Conservation (phyloP, 2,329 filamentous ascomycete genomes). For the Penicillium vulpinum region DNA sequence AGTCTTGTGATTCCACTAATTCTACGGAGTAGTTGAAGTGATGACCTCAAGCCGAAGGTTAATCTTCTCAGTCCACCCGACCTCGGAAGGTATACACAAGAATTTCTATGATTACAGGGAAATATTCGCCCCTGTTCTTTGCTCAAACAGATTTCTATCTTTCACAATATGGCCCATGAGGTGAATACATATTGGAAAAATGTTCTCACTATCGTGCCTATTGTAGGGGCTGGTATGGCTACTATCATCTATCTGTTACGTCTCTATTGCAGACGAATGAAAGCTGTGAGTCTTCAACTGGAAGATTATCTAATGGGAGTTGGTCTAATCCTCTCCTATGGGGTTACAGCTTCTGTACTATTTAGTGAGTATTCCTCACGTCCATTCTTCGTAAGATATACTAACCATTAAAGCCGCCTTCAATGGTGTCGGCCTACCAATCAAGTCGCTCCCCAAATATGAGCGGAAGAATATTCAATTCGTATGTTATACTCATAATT, state of each 20-base stretch:
- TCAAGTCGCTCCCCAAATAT: neutral
- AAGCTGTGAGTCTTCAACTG: neutral
- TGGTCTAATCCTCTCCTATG: constrained; percentile 17
- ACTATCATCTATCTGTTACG: constrained; percentile 19
- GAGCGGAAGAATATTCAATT: neutral
- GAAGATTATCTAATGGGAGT: constrained; percentile 21
- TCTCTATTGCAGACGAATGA: constrained; percentile 13
- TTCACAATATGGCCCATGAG: neutral
- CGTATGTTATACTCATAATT: neutral
- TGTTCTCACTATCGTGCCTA: constrained; percentile 18
- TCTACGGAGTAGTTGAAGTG: neutral
- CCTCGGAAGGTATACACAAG: too few species aligned
- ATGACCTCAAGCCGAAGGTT: neutral
- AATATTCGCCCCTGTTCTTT: neutral
- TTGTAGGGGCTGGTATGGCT: constrained; percentile 14
- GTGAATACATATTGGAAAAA: constrained; percentile 11
- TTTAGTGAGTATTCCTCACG: constrained; percentile 6
- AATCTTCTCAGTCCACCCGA: too few species aligned
- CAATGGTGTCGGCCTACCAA: constrained; percentile 9
- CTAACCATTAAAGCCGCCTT: constrained; percentile 11
- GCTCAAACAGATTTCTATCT: neutral
- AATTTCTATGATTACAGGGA: neutral
- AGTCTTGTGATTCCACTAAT: too few species aligned
- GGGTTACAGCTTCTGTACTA: constrained; percentile 14
- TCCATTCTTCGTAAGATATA: neutral